A percentile compares a stretch with the other conserved stretches of the same genome.
Conservation (phyloP, 129 eudicot genomes). For the Arctium lappa region DNA sequence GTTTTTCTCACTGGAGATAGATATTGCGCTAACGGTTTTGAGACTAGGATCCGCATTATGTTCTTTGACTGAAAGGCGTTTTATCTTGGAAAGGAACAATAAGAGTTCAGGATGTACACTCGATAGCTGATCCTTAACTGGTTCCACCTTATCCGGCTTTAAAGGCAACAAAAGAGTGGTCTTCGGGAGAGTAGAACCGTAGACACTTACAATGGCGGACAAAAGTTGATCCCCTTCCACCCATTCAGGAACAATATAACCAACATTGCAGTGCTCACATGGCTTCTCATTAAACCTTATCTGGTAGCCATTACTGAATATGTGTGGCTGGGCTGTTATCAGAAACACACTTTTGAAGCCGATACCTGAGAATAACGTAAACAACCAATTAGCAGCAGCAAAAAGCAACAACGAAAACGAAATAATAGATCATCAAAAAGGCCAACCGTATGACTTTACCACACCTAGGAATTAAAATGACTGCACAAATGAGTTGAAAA, state of each 20-base stretch:
- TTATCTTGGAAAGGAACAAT: conserved; percentile 54
- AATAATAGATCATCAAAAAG: background rate
- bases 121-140: conserved; percentile 54
- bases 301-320: conserved; percentile 63
- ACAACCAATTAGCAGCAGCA: background rate
- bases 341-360: conserved; percentile 68
- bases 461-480: background rate
- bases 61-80: conserved; percentile 46
- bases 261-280: conserved; percentile 44
- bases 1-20: conserved; percentile 44
- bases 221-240: conserved; percentile 40
- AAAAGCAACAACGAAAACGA: background rate
- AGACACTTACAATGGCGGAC: conserved; percentile 27
- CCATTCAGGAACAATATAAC: conserved; percentile 68
- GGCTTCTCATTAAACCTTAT: conserved; percentile 48
- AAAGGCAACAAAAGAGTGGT: conserved; percentile 52
- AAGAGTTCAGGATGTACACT: conserved; percentile 52
- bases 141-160: conserved; percentile 45
- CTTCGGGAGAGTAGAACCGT: conserved; percentile 45
- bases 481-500: background rate
- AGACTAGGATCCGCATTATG: conserved; percentile 36
- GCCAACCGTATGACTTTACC: background rate
- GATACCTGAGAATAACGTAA: conserved; percentile 35
- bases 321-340: conserved; percentile 51
- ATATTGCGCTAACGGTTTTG: conserved; percentile 41